Evolutionary conservation across 805 yeast species (phyloP).

Genomic region (Nakazawaea sp.): DNA sequence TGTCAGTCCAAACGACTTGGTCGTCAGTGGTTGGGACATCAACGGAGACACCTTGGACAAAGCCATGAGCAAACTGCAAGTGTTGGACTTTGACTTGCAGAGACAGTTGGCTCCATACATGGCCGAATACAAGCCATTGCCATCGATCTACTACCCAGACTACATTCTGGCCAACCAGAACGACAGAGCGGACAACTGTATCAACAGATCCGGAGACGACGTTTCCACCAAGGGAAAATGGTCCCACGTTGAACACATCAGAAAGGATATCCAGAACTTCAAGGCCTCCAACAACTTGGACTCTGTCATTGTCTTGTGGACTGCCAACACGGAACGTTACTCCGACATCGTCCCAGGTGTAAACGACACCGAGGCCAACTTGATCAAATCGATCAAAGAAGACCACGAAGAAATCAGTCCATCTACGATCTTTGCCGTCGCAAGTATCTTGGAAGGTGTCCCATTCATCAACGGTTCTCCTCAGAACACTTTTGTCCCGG

Average conservation of each 20-base stretch:
- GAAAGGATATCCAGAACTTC: constrained; percentile 77
- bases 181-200: constrained; percentile 84
- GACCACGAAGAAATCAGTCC: constrained; percentile 87
- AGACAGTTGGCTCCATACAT: constrained; percentile 61
- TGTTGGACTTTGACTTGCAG: constrained; percentile 80
- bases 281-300: constrained; percentile 68
- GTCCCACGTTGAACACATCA: constrained; percentile 82
- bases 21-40: constrained; percentile 95
- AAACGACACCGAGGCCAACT: constrained; percentile 81
- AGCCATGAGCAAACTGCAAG: constrained; percentile 82
- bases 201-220: constrained; percentile 47
- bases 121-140: constrained; percentile 60
- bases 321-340: constrained; percentile 95
- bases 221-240: constrained; percentile 61
- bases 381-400: constrained; percentile 62
- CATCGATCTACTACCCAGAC: constrained; percentile 91
- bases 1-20: constrained; percentile 84
- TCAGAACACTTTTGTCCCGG: constrained; percentile 96
- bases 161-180: constrained; percentile 93
- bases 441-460: constrained; percentile 78
- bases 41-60: constrained; percentile 60
- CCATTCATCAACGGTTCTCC: constrained; percentile 97
- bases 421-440: constrained; percentile 91
- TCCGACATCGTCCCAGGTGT: constrained; percentile 72
- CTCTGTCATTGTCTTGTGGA: constrained; percentile 89